Evolutionary conservation across 495 filamentous ascomycete species (phyloP), one percentile per base, ranked within the genome.

Genomic region (Rusavskia elegans): DNA sequence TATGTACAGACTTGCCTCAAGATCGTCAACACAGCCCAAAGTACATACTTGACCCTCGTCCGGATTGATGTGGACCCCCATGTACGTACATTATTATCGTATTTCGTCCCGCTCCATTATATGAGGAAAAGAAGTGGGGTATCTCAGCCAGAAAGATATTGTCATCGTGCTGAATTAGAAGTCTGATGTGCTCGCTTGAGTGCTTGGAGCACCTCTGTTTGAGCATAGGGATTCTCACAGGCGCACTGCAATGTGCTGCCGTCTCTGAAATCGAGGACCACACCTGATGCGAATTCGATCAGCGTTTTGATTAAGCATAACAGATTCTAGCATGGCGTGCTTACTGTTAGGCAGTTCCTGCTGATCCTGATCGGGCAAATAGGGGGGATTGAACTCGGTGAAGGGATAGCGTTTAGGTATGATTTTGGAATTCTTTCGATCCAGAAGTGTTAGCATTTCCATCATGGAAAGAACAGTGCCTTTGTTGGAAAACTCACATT

Each of bases 311-410:
- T 14, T 11, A 35, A 35, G 13, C 2, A 35, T 10, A 10, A 35
- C 13, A 14, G 2, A 11, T 35, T 13, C 32, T 2, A 35, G 13
- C 9, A 14, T 2, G 32, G 13, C 9, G 32, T 8, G 50, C 49
- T 45, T 84, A 62, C 84, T 89, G 61, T 93, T 83, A 10, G 89
- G 85, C 37, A 96, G 65, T 68, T 96, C 89, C 65, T 94, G 84
- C 56, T 83, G 70, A 53, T 96, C 89, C 57, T 89, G 80, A 66
- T 94, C 87, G 1, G 89, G 89, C 8, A 85, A 72, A 55, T 80
- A 85, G 6, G 88, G 88, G 10, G 70, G 66, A 54, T 75, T 74
- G 70, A 96, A 93, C 48, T 92, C 87, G 54, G 76, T 79, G 42
- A 96, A 71, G 60, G 89, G 84, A 60, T 84, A 95, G 25, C 79